phyloP scores from a whole-genome alignment of 1,139 yeast species.

The Scheffersomyces illinoinensis region DNA sequence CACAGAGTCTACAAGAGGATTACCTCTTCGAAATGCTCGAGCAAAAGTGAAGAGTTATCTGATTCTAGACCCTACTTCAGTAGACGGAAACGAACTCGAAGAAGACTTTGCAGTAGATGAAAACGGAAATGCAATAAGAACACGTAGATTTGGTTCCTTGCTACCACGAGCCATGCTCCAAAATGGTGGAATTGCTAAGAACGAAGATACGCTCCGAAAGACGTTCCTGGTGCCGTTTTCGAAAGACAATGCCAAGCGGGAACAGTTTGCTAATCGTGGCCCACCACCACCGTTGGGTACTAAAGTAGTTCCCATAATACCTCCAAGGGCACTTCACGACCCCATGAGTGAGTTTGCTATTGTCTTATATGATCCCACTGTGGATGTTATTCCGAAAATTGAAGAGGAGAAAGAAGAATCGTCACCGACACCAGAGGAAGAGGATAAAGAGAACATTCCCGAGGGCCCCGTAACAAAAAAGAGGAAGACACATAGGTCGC shows the following conservation, averaged over 20 bases:
- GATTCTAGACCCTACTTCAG: conserved; percentile 12
- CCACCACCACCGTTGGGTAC: conserved; percentile 80
- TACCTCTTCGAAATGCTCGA: conserved; percentile 29
- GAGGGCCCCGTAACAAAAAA: conserved; percentile 28
- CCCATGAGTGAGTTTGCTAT: conserved; percentile 93
- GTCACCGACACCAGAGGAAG: conserved; percentile 13
- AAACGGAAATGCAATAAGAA: conserved; percentile 29
- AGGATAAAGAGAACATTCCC: conserved; percentile 19
- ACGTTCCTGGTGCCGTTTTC: conserved; percentile 55
- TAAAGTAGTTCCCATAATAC: conserved; percentile 62
- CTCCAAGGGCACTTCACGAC: conserved; percentile 90
- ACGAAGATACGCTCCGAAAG: conserved; percentile 35
- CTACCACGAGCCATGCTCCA: conserved; percentile 41
- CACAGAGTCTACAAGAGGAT: conserved; percentile 13
- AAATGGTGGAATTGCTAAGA: conserved; percentile 31
- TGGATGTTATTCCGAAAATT: conserved; percentile 59
- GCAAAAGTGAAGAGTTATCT: conserved; percentile 31
- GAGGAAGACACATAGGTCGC: conserved; percentile 56
- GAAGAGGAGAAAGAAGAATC: conserved; percentile 39
- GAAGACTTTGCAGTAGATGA: conserved; percentile 24
- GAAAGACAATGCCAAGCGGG: conserved; percentile 28
- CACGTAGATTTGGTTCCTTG: conserved; percentile 46
- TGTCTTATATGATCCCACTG: conserved; percentile 92
- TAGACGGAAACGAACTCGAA: conserved; percentile 13
- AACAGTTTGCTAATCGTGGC: conserved; percentile 19